Base-by-base conservation (phyloP, 1,139 yeast genomes). In the Yamadazyma sp. region DNA sequence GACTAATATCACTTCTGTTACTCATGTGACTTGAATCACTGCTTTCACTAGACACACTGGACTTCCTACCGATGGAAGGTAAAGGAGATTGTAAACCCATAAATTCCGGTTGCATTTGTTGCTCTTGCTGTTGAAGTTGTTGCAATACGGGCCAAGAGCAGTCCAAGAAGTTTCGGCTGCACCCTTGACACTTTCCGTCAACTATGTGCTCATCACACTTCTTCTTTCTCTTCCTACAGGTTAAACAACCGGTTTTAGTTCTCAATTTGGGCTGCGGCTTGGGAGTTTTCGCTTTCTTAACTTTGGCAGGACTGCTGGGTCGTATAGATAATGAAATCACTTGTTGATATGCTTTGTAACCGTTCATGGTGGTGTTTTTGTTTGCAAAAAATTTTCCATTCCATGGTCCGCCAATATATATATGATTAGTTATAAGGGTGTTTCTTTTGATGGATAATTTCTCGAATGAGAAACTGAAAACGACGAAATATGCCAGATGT, bases 161-260 rank as follows among this genome's bases (percentile, higher is more conserved):
- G 42, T 69, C 73, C 40, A 72, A 61, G 42, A 70, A 72, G 62
- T 72, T 72, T 46, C 77, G 59, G 10, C 71, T 63, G 45, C 77
- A 72, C 3, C 68, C 76, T 49, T 70, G 74, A 51, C 77, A 72
- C 52, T 72, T 72, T 3, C 77, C 77, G 43, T 65, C 65, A 11
- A 63, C 66, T 26, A 56, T 62, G 39, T 65, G 63, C 50, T 69
- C 75, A 47, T 69, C 75, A 56, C 75, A 69, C 63, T 69, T 69
- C 62, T 69, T 69, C 65, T 69, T 69, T 55, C 75, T 63, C 54
- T 59, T 66, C 41, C 75, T 64, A 47, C 75, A 69, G 7, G 74
- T 69, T 37, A 69, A 58, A 49, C 75, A 69, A 11, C 75, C 75
- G 4, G 74, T 64, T 45, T 66, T 69, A 24, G 74, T 67, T 57